Conservation (phyloP, 148 eudicot species). For the Suaeda aralocaspica region DNA sequence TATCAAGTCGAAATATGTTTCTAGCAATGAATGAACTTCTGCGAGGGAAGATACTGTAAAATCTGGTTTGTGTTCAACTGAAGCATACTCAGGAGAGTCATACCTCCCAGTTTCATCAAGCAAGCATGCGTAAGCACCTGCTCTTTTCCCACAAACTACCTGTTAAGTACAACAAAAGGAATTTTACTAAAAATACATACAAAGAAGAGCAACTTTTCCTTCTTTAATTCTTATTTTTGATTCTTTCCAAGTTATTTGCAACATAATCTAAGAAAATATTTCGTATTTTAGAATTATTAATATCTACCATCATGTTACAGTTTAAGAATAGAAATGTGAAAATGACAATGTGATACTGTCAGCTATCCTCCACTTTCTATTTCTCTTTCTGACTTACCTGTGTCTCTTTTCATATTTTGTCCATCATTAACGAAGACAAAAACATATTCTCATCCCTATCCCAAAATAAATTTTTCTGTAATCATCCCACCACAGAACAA, state of each 20-base stretch:
- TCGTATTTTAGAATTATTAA: neutral
- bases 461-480: too few relatives aligned
- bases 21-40: constrained; percentile 55
- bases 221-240: neutral
- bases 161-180: constrained; percentile 15
- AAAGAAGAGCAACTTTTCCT: neutral
- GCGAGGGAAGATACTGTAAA: constrained; percentile 72
- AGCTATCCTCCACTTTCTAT: neutral
- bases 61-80: constrained; percentile 66
- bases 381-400: neutral
- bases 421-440: neutral
- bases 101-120: constrained; percentile 93
- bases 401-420: neutral
- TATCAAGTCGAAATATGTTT: constrained; percentile 52
- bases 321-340: neutral
- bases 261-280: neutral
- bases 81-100: constrained; percentile 52
- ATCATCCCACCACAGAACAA: neutral
- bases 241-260: neutral
- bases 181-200: neutral
- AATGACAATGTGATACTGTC: neutral
- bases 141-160: constrained; percentile 93
- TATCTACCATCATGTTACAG: neutral
- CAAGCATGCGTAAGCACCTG: constrained; percentile 85
- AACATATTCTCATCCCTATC: neutral